Conservation (phyloP, 345 rosid genomes). For the Brassica incana region DNA sequence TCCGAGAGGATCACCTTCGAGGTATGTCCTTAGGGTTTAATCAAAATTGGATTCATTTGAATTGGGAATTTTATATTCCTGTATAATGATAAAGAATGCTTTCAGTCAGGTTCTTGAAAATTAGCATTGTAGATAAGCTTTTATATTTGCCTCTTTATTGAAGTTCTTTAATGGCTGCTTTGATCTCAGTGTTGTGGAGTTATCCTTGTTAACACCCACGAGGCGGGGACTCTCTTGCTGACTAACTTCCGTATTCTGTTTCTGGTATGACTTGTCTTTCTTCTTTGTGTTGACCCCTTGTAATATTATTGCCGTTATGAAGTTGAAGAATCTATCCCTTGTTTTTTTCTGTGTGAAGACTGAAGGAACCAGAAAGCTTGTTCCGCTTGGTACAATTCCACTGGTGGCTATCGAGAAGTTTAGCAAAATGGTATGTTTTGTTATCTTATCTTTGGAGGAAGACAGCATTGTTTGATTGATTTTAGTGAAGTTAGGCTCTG, state of each 20-base stretch:
- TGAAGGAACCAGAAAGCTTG: constrained; percentile 70
- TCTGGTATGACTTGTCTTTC: constrained; percentile 57
- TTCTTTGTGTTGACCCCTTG: not conserved
- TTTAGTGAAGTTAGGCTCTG: constrained; percentile 14
- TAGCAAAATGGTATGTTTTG: constrained; percentile 68
- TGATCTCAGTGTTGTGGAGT: constrained; percentile 73
- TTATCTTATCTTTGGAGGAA: constrained; percentile 3
- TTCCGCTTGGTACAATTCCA: constrained; percentile 84
- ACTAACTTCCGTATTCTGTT: constrained; percentile 92
- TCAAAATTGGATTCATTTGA: not conserved
- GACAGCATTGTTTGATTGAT: constrained; percentile 12
- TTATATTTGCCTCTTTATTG: not conserved
- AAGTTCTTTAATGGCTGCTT: constrained; percentile 24
- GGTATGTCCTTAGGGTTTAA: constrained; percentile 41
- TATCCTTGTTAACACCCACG: constrained; percentile 78
- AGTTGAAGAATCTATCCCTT: constrained; percentile 9
- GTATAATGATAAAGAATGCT: not conserved
- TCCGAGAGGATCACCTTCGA: constrained; percentile 60
- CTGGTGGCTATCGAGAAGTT: constrained; percentile 87
- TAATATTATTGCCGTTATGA: not conserved
- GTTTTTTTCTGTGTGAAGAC: constrained; percentile 49
- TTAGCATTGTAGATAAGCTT: not conserved
- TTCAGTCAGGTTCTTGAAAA: not conserved
- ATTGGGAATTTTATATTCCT: not conserved
- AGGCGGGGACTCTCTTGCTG: constrained; percentile 79